Base-by-base conservation (phyloP, 176 grass and related monocot species). In the Zea luxurians region DNA sequence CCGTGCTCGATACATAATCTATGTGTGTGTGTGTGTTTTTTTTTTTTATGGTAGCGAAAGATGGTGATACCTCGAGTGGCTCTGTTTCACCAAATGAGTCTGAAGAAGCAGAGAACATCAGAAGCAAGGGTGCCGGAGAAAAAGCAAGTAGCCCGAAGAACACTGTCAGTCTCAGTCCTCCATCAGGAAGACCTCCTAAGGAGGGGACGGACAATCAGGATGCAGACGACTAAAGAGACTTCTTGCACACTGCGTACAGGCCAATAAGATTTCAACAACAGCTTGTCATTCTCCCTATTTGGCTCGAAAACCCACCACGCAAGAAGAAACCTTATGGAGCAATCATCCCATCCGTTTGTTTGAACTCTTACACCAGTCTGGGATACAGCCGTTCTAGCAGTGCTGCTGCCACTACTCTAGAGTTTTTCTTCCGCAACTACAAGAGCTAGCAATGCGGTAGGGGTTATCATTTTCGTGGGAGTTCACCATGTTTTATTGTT, bases 101-200 rank as follows among this genome's bases (percentile, higher is more conserved):
- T 0, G 68, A 49, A 72, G 48, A 72, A 72, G 48, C 53, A 72
- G 48, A 72, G n/a, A 72, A n/a, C 34, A 38, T 17, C 2, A 72
- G 2, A 17, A n/a, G 13, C 35, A 72, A 35, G 4, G 48, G 7
- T 72, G 35, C 8, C 8, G 36, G 46, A 3, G 15, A 38, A 16
- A 49, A 53, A 53, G 34, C 13, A 72, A n/a, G 8, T 16, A 72
- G 13, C 34, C 53, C 48, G 53, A 72, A 3, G 7, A 37, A 36
- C 4, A 37, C 3, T 37, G 10, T 52, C 2, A 16, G 13, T 36
- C 48, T 52, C 2, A 16, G 13, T 36, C 48, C 2, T 53, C 48
- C 7, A 52, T 10, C 4, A 10, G 13, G 7, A 72, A 53, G 48
- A 8, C 13, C 70, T 10, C 34, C 4, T 10, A 18, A 52, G 13